phyloP scores from a whole-genome alignment of 2,329 filamentous ascomycete genomes.

The Elsinoe ampelina region DNA sequence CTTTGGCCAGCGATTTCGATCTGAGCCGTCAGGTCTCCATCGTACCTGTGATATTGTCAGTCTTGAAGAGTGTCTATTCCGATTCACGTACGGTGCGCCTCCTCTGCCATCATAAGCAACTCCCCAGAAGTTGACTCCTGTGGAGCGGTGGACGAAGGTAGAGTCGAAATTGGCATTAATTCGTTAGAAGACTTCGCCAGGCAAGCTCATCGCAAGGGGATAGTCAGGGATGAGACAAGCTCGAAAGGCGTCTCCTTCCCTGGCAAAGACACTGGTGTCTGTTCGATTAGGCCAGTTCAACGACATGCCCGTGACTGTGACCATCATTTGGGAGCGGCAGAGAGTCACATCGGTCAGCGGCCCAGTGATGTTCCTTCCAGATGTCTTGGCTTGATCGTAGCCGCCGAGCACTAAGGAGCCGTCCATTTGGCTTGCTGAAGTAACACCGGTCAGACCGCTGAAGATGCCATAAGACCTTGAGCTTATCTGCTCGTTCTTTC shows the following conservation, averaged over 20 bases:
- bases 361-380: background rate
- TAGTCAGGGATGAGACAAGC: conserved; percentile 1
- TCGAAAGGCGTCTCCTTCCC: background rate
- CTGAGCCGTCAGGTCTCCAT: background rate
- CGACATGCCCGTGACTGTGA: background rate
- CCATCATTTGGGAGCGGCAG: background rate
- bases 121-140: conserved; percentile 2
- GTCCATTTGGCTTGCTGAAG: background rate
- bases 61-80: background rate
- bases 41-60: background rate
- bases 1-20: background rate
- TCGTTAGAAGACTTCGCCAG: background rate
- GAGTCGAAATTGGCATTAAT: background rate
- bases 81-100: background rate
- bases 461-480: background rate
- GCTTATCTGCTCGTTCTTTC: background rate
- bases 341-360: background rate
- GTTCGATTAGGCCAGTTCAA: conserved; percentile 3
- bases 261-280: background rate
- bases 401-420: conserved; percentile 2
- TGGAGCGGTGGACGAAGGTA: background rate
- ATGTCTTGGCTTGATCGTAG: conserved; percentile 1
- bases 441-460: background rate
- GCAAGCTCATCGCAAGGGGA: background rate
- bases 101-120: background rate